Conservation (phyloP, 2,329 filamentous ascomycete genomes). For the Pseudogymnoascus sp. region DNA sequence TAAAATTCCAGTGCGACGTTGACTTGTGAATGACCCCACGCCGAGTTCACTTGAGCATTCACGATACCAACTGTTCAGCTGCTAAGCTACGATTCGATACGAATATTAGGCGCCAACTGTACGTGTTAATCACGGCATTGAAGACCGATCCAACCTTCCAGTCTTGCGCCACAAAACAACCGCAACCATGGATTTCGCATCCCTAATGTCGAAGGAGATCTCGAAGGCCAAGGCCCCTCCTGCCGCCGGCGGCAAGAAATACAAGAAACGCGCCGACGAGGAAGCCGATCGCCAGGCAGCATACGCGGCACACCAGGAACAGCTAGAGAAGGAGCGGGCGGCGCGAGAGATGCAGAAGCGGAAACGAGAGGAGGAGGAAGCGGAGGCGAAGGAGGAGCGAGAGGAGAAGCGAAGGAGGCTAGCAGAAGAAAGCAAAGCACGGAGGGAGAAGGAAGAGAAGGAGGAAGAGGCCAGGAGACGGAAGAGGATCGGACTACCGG, state of each 20-base stretch:
- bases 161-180: not conserved
- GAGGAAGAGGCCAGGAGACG: constrained; percentile 65
- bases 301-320: constrained; percentile 75
- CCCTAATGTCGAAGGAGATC: constrained; percentile 88
- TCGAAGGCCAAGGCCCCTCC: constrained; percentile 57
- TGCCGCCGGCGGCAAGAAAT: constrained; percentile 53
- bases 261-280: constrained; percentile 73
- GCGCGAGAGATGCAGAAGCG: constrained; percentile 69
- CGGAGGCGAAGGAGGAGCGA: constrained; percentile 56
- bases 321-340: constrained; percentile 61
- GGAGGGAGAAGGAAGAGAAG: constrained; percentile 63
- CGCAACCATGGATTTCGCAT: constrained; percentile 80
- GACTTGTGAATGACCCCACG: not conserved
- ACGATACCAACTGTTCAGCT: not conserved
- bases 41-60: constrained; percentile 5
- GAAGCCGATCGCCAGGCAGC: constrained; percentile 73
- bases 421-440: constrained; percentile 67
- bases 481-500: constrained; percentile 72
- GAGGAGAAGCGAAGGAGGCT: constrained; percentile 76
- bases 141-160: not conserved
- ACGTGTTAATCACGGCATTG: not conserved
- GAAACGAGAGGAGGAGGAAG: constrained; percentile 80
- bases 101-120: too few species aligned
- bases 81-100: not conserved
- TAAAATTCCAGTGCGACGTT: not conserved